Base-by-base conservation (phyloP, 2,329 filamentous ascomycete species). In the Colletotrichum sp. region DNA sequence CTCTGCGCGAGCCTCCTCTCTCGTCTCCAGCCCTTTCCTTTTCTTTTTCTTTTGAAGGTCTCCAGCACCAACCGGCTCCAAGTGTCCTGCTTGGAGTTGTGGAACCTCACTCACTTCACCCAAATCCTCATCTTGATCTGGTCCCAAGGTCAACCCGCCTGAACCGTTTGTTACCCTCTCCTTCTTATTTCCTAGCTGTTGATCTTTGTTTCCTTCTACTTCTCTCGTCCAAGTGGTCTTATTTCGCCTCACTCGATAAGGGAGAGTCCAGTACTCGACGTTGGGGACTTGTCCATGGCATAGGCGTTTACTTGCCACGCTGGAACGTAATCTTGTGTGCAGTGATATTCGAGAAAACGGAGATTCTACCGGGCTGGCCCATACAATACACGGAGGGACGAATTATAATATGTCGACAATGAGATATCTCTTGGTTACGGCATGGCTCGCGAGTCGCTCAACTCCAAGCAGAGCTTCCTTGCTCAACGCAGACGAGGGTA, bases 81-180 rank as follows among this genome's bases (percentile, higher is more conserved):
- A 67, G 57, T 55, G 36, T 62, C 74, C 64, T 69, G 5, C 13
- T 39, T 32, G 29, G 72, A 76, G 72, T 72, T 65, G 59, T 71
- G 49, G 55, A 68, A 72, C 52, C 64, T 62, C 49, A 65, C 19
- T 19, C 16, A n/a, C 11, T 49, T 29, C 62, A 34, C 19, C 27
- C 29, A 15, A n/a, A n/a, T 55, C 39, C 19, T 59, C 16, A 15
- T 59, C 22, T 49, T 72, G 69, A 57, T 39, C 63, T 68, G 63
- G 69, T 30, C 32, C 16, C 15, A n/a, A 63, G 63, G 67, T 64
- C 44, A 66, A 64, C 30, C 19, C 36, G 29, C 32, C 11, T 39
- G 36, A 65, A 77, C 52, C 69, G 72, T 72, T 77, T 75, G 76
- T 77, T 22, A 19, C 61, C 76, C 65, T 22, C 57, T 62, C 39